Base-by-base conservation (phyloP, 202 grass and related monocot genomes). In the Zoysia matrella region DNA sequence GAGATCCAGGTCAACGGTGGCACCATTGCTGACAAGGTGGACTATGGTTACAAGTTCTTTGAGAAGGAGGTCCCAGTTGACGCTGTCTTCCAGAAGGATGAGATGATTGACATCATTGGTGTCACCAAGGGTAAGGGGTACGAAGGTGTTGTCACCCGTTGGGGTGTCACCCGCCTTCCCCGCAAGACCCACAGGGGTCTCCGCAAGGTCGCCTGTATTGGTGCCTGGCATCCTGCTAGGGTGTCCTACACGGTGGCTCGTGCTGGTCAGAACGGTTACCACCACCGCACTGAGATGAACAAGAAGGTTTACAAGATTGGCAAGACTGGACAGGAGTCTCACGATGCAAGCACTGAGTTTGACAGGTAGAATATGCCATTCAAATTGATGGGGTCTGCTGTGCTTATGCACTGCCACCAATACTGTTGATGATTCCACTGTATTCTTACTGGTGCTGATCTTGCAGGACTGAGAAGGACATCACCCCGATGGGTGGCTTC, bases 91-190 rank as follows among this genome's bases (percentile, higher is more conserved):
- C 60, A 62, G 60, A 62, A 62, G 60, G 60, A 62, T 36, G 60
- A 62, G 60, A 62, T 62, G 60, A 62, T 62, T 36, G 60, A 62
- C 60, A 62, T 62, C 60, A 62, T 62, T 62, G 60, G 60, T 39
- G 60, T 62, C 22, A 62, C 60, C 22, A 62, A 62, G 18, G 60
- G 60, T 62, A 62, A 62, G 60, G 60, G 60, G 18, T 62, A 62
- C 3, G 60, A 62, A 30, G 60, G 60, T 10, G 60, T 62, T 30
- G 60, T 62, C 60, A 62, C 60, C 7, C 60, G 60, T 39, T 62
- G 60, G 60, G 60, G 60, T 10, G 60, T 62, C 60, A 62, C 60
- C 60, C 60, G 60, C 8, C 60, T 62, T 62, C 60, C 60, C 22
- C 60, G 60, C 60, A 62, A 62, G 22, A 62, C 60, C 60, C 60